Base-by-base conservation (phyloP, 2,329 filamentous ascomycete genomes). In the Phyllachora maydis region DNA sequence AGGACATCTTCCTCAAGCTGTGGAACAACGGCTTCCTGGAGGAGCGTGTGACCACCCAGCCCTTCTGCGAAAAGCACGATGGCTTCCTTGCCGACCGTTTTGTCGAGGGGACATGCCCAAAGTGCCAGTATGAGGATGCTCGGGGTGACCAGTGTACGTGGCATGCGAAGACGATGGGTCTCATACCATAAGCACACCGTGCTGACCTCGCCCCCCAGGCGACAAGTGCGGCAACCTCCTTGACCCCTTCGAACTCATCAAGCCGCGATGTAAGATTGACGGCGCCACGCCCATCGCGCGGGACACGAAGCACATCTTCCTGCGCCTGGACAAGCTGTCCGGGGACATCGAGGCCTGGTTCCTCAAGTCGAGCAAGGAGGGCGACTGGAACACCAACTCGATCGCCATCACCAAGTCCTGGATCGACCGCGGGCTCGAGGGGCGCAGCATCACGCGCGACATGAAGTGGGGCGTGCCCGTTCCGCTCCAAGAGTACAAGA, bases 61-160 rank as follows among this genome's bases (percentile, higher is more conserved):
- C 73, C 12, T 81, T 71, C 49, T 81, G 74, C 39, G 66, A 75
- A 31, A 48, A 54, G 28, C 62, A 69, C 30, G 38, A 47, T 17
- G 49, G 50, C 8, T 71, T 70, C 48, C 45, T 75, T 26, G 66
- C 67, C 3, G 67, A 73, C 42, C 63, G 72, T 21, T 70, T 68
- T 32, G 65, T 73, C 17, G 66, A 72, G 40, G 67, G 66, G 17
- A 59, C 56, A 27, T 73, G 67, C 40, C 61, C 61, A 3, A 50
- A 61, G 21, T 71, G 66, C 38, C 38, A 90, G 32, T 76, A 78
- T 35, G 55, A 66, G 13, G 75, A 74, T 40, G 74, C 74, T 11
- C 57, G 72, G 27, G 72, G 72, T 30, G 73, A 78, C 41, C 73
- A 78, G 32, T 69, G 64, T n/a, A n/a, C n/a, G n/a, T n/a, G n/a